A percentile compares a stretch with the other conserved stretches of the same genome.
Conservation (phyloP, 2,329 filamentous ascomycete species). For the Ophiocordyceps unilateralis region DNA sequence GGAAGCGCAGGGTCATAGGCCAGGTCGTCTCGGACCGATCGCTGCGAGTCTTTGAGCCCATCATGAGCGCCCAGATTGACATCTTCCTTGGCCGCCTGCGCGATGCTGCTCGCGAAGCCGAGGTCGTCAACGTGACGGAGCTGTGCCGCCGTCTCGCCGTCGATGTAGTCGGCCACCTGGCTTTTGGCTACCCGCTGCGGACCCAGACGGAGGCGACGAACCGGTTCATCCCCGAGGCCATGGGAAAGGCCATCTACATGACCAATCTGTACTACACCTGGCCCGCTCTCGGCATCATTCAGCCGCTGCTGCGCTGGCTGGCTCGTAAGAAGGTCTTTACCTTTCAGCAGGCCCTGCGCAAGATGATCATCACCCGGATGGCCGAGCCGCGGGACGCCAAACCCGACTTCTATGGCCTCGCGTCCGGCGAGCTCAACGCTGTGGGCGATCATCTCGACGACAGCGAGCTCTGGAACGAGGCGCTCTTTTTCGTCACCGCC, state of each 20-base stretch:
- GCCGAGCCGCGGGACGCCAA: background rate
- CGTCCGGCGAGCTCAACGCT: background rate
- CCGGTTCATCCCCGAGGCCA: background rate
- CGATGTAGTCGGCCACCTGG: background rate
- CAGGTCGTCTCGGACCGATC: background rate
- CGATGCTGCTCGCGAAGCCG: background rate
- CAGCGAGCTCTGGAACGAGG: slow-evolving; percentile 1
- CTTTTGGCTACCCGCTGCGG: background rate
- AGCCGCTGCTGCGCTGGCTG: background rate
- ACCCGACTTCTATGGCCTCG: background rate
- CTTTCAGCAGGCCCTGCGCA: background rate
- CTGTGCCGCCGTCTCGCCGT: background rate
- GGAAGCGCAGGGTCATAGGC: background rate
- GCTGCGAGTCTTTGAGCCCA: background rate
- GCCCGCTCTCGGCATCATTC: background rate
- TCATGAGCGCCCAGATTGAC: background rate
- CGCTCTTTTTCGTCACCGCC: background rate
- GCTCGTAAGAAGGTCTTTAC: background rate
- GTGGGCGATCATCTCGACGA: background rate
- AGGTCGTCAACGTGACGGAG: background rate
- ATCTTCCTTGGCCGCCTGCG: background rate
- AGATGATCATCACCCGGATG: background rate
- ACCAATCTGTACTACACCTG: slow-evolving; percentile 1
- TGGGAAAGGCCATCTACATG: slow-evolving; percentile 1
- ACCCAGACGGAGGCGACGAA: background rate